Conservation (phyloP, 1,284 basidiomycete species). For the Moesziomyces aphidis region DNA sequence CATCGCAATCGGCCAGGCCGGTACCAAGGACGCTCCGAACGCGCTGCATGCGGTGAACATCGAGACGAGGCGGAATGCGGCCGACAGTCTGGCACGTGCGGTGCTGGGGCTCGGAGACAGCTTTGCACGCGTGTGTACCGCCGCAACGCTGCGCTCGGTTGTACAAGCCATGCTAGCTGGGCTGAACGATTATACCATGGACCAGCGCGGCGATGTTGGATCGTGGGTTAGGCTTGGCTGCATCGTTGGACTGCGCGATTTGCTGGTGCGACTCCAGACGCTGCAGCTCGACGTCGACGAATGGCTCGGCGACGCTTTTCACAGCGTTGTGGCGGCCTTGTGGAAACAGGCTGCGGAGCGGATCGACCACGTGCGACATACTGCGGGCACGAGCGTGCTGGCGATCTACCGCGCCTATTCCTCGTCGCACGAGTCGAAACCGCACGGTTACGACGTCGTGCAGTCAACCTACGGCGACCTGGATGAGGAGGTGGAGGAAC, state of each 20-base stretch:
- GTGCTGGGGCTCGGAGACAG: slow-evolving; percentile 2
- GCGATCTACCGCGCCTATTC: slow-evolving; percentile 21
- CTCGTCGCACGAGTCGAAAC: not conserved
- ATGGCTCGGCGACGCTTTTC: slow-evolving; percentile 15
- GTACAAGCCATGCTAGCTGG: slow-evolving; percentile 71
- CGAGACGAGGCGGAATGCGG: slow-evolving; percentile 79
- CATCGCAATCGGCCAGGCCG: slow-evolving; percentile 72
- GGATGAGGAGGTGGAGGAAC: not conserved
- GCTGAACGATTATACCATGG: slow-evolving; percentile 87
- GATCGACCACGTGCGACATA: slow-evolving; percentile 87
- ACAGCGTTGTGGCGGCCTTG: slow-evolving; percentile 72
- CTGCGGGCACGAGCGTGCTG: slow-evolving; percentile 73
- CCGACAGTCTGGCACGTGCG: slow-evolving; percentile 73
- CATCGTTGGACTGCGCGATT: slow-evolving; percentile 75
- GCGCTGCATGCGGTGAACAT: slow-evolving; percentile 66
- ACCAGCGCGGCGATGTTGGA: slow-evolving; percentile 96
- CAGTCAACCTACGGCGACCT: slow-evolving; percentile 7
- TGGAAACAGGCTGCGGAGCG: slow-evolving; percentile 91
- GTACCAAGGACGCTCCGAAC: slow-evolving; percentile 70
- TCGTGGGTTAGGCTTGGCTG: slow-evolving; percentile 91
- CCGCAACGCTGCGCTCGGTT: not conserved
- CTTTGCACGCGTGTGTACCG: slow-evolving; percentile 1
- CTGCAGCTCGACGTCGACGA: not conserved
- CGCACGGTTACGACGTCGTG: slow-evolving; percentile 24
- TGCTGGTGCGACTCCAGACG: slow-evolving; percentile 71